Evolutionary conservation across 805 yeast genomes (phyloP), one percentile per base, ranked within the genome.

Genomic region (Metschnikowia aberdeeniae): DNA sequence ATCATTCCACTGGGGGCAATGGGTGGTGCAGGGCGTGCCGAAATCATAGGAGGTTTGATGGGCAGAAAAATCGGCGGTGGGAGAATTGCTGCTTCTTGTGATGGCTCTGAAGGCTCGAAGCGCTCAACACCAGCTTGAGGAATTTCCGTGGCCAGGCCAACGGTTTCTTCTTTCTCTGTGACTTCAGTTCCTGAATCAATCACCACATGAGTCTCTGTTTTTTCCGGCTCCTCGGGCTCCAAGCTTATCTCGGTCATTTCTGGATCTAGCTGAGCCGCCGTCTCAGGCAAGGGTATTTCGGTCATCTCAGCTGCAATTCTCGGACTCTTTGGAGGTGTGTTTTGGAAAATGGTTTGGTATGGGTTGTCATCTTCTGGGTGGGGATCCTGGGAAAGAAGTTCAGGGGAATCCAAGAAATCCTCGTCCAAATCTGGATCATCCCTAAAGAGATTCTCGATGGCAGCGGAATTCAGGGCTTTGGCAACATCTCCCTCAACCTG

Each of bases 31-130:
- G 6, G 12, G 6, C 11, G 10, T 30, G 42, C 34, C 6, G 36
- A 36, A 3, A 40, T 26, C n/a, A 13, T 13, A 11, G 20, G 35
- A 3, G 48, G 27, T 19, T 30, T 46, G 32, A 43, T 43, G 3
- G 50, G 46, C 9, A 44, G 43, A 10, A 46, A 46, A 6, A 46
- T 28, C 3, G 49, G 45, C 1, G 42, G 42, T 13, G 42, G 34
- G 8, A 30, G 20, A 22, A 24, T 1, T 6, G 29, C 9, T 5
- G n/a, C 30, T 10, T 28, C 17, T 9, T 19, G n/a, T 3, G 26
- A 10, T 22, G 26, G 26, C 26, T 22, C 26, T 22, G 26, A 2
- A 22, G 26, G 8, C 26, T 7, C 26, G 26, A 7, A 22, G 8
- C 8, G 6, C 8, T 22, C 26, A 22, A 3, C 4, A 22, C 8